Evolutionary conservation across 768 basidiomycete genomes (phyloP), one percentile per base, ranked within the genome.

Genomic region (Podaxis rugospora): DNA sequence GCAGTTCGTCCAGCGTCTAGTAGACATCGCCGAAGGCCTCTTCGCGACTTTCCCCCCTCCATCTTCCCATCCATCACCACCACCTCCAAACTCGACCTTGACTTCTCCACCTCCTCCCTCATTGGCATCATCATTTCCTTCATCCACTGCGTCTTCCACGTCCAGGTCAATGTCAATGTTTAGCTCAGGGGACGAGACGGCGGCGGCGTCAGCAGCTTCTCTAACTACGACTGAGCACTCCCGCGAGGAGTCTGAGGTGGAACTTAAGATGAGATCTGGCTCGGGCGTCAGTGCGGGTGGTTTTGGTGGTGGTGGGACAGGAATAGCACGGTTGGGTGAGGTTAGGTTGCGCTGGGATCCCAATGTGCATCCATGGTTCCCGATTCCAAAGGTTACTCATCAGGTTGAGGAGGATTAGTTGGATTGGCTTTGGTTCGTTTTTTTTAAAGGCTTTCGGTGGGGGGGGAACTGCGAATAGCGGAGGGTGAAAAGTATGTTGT

Each of bases 311-410:
- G 28, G 9, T 2, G n/a, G 27, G 39, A 42, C 13, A 14, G 40
- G 37, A 5, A 25, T 28, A 7, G 9, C 11, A 21, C n/a, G 40
- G 3, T 3, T 37, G 10, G 39, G 25, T 32, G 51, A 53, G 28
- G 11, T 52, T 4, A 25, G 49, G 7, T 14, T 61, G 28, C 42
- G 28, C 44, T 60, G 59, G 59, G 59, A 60, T 27, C 51, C 51
- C 4, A 53, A 46, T 36, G 36, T 61, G 9, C 59, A 61, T 21
- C 59, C 59, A 23, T 61, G 59, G 52, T 61, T 61, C 44, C 59
- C 59, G 1, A 49, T 49, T 36, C 35, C 44, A 9, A 14, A 49
- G 21, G 46, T 39, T 57, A 5, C 25, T 21, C n/a, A 10, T n/a
- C 16, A 25, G 32, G 23, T n/a, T 21, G 35, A 37, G 21, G 5